These are phyloP conservation scores for Nephromyces sp. DNA, from an alignment of 169 alveolate genomes.

Conservation along the genomic window DNA sequence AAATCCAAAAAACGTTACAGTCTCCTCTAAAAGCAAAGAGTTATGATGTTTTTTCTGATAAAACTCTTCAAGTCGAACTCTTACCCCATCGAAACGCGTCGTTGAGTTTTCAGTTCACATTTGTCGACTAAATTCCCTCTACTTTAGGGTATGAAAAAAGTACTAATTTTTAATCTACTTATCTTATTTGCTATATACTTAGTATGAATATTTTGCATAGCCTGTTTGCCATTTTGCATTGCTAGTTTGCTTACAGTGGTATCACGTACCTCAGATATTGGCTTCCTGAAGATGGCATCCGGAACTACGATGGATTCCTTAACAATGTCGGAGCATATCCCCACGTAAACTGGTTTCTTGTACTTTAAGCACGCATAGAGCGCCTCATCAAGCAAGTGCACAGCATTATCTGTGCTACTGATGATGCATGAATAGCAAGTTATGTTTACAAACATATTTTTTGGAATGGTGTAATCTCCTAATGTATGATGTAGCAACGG, in stretches of 20 bases:
- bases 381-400: conserved; percentile 15
- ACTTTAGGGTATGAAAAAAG: too few species aligned
- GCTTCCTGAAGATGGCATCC: not conserved
- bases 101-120: too few species aligned
- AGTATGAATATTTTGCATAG: too few species aligned
- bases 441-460: conserved; percentile 32
- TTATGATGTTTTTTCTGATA: too few species aligned
- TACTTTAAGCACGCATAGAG: conserved; percentile 20
- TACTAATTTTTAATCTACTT: too few species aligned
- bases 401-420: conserved; percentile 27
- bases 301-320: not conserved
- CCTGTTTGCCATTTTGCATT: too few species aligned
- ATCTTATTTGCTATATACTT: too few species aligned
- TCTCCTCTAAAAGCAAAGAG: not conserved
- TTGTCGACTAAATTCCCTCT: too few species aligned
- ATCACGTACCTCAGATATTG: not conserved
- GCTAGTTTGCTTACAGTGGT: not conserved
- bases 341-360: conserved; percentile 42
- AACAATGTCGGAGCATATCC: conserved; percentile 34
- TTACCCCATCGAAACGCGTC: too few species aligned
- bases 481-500: conserved; percentile 44
- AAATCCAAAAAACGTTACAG: not conserved
- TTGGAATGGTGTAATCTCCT: conserved; percentile 34
- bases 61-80: too few species aligned
- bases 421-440: conserved; percentile 25